Evolutionary conservation across 768 basidiomycete species (phyloP).

Genomic region (Lepiota venenata): DNA sequence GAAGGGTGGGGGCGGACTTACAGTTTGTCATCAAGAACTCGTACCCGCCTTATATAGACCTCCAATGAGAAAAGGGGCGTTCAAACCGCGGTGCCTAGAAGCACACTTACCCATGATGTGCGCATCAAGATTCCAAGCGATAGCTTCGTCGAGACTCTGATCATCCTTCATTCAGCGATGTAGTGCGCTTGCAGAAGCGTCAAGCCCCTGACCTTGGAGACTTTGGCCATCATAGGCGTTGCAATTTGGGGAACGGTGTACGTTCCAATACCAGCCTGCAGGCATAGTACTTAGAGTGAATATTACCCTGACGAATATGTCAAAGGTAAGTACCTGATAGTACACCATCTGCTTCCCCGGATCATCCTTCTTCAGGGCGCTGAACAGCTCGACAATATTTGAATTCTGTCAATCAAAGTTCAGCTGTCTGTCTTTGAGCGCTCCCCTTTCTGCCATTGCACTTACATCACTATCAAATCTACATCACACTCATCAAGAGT

Average conservation of each 20-base stretch:
- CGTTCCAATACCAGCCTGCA: slow-evolving; percentile 52
- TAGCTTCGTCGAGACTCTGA: slow-evolving; percentile 37
- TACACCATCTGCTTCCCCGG: slow-evolving; percentile 32
- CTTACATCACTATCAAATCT: slow-evolving; percentile 21
- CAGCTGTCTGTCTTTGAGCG: not conserved
- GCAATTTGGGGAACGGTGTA: slow-evolving; percentile 42
- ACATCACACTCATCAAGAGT: not conserved
- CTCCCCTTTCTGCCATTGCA: not conserved
- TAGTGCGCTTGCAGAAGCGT: not conserved
- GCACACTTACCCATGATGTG: slow-evolving; percentile 44
- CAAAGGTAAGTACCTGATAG: slow-evolving; percentile 25
- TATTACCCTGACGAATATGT: not conserved
- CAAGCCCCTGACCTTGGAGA: slow-evolving; percentile 34
- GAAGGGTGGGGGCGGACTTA: slow-evolving; percentile 16
- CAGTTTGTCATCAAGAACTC: slow-evolving; percentile 61
- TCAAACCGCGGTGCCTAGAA: not conserved
- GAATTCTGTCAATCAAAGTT: slow-evolving; percentile 30
- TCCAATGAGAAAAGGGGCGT: not conserved
- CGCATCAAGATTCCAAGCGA: slow-evolving; percentile 47
- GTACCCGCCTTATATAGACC: slow-evolving; percentile 38
- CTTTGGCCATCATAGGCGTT: slow-evolving; percentile 38
- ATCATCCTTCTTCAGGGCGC: slow-evolving; percentile 32
- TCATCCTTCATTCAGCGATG: not conserved
- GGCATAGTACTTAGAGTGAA: not conserved
- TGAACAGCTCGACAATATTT: slow-evolving; percentile 36